Evolutionary conservation across 495 filamentous ascomycete species (phyloP), one percentile per base, ranked within the genome.

Genomic region (Immersiella caudata): DNA sequence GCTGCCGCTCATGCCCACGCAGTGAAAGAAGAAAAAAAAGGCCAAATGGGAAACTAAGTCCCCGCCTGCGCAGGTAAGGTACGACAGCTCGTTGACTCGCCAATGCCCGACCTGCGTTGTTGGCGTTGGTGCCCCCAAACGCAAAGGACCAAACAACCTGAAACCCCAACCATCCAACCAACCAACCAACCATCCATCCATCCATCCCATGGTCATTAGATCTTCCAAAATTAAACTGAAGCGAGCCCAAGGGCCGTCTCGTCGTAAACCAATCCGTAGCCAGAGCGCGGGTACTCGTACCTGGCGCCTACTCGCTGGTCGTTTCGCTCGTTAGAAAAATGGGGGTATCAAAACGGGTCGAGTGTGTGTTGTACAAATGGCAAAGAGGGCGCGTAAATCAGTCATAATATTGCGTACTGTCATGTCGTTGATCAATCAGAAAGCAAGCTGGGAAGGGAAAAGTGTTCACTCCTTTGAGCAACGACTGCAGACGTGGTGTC

Each of bases 51-150:
- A 33, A 3, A 3, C 4, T 8, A 8, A 33, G 40, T 46, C 40
- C 40, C 9, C n/a, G n/a, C n/a, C n/a, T n/a, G 2, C 16, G 14
- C 40, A 55, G 7, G 52, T n/a, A 55, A 55, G 52, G 52, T 55
- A 55, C 49, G 16, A 52, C 52, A 22, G 52, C 52, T 55, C 52
- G 25, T 55, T 55, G 52, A 55, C 7, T 55, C 52, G 52, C 52
- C 20, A 24, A 55, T 55, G 20, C 9, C 20, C 14, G 20, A 11
- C 52, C 52, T 9, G n/a, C 20, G 52, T 22, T 22, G 20, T 22
- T 46, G 11, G 40, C 40, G 40, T 46, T 46, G 40, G 40, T 46
- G 40, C 40, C 40, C 40, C 40, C 21, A 55, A 55, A 55, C 8
- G 22, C 14, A 22, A 26, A 55, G 20, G 20, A n/a, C 20, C 52